Base-by-base conservation (phyloP, 202 grass and related monocot genomes). In the Zizania palustris region DNA sequence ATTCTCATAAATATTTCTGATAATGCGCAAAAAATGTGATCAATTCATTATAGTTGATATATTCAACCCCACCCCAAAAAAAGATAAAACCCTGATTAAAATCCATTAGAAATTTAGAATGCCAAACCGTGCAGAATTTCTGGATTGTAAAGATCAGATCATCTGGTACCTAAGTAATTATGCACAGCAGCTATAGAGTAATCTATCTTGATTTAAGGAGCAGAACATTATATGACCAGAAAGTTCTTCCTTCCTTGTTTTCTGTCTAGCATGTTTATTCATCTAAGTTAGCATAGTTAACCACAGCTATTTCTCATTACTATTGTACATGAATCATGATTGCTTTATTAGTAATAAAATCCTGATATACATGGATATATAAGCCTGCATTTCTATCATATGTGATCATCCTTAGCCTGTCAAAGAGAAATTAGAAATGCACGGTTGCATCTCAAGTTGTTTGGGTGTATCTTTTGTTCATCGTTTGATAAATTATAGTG, bases 61-160 rank as follows among this genome's bases (percentile, higher is more conserved):
- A 49, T 49, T 7, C 9, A 18, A n/a, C n/a, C n/a, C n/a, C n/a
- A n/a, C n/a, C n/a, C 15, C 15, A 71, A 22, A 22, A 64, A 13
- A 64, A 81, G 41, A 36, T 36, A 3, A 50, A 51, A 54, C 12
- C n/a, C 75, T 11, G 51, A 57, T 13, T 36, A 18, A 57, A 64
- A 58, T 21, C 50, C 10, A 42, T 16, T 5, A 11, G 28, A 28
- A 28, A 28, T 28, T 28, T 28, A 28, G 8, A 45, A 5, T 58
- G 16, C 12, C 48, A 50, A 59, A 77, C 54, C 63, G 45, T 51
- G 20, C 35, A 21, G 40, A 70, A 70, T 40, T 46, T 79, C 51
- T 13, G 40, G 14, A 58, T 15, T 79, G 33, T 28, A 71, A 49
- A 71, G 41, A 62, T 55, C 45, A 44, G 38, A 36, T 3, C 42